A percentile compares a stretch with the other conserved stretches of the same genome.
phyloP scores from a whole-genome alignment of 2,329 filamentous ascomycete genomes.

The Cercospora berteroae region DNA sequence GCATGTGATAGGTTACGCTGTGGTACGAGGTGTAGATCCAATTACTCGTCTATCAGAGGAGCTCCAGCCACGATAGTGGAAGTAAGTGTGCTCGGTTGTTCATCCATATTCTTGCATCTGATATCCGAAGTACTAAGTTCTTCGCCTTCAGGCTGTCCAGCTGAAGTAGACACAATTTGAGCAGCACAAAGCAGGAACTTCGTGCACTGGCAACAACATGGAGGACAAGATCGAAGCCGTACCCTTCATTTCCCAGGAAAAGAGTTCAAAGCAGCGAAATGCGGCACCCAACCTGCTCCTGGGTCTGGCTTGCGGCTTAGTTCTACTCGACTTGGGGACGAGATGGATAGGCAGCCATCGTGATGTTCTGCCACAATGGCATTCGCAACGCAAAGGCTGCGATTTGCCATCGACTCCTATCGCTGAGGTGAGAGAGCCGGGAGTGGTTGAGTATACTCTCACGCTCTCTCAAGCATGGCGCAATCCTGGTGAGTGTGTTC shows the following conservation, averaged over 20 bases:
- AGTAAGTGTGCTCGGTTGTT: neutral
- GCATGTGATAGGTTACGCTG: neutral
- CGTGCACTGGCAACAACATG: neutral
- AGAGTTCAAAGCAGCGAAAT: neutral
- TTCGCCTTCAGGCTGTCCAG: neutral
- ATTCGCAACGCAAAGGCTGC: neutral
- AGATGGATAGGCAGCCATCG: neutral
- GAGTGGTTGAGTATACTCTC: slow-evolving; percentile 16
- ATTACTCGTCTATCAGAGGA: neutral
- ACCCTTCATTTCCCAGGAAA: neutral
- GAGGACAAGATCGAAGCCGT: neutral
- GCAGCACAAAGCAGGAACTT: neutral
- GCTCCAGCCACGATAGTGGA: neutral
- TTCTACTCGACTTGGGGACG: neutral
- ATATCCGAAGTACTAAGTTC: neutral
- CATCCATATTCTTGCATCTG: neutral
- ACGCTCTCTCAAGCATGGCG: slow-evolving; percentile 21
- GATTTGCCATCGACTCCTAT: neutral
- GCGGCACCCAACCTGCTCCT: neutral
- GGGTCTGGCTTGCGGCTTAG: neutral
- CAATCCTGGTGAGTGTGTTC: slow-evolving; percentile 16
- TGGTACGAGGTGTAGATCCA: neutral
- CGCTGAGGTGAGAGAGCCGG: neutral
- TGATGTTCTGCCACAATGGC: neutral
- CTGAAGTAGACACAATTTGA: neutral